phyloP scores from a whole-genome alignment of 805 yeast species.

The Saccharomyces jurei region DNA sequence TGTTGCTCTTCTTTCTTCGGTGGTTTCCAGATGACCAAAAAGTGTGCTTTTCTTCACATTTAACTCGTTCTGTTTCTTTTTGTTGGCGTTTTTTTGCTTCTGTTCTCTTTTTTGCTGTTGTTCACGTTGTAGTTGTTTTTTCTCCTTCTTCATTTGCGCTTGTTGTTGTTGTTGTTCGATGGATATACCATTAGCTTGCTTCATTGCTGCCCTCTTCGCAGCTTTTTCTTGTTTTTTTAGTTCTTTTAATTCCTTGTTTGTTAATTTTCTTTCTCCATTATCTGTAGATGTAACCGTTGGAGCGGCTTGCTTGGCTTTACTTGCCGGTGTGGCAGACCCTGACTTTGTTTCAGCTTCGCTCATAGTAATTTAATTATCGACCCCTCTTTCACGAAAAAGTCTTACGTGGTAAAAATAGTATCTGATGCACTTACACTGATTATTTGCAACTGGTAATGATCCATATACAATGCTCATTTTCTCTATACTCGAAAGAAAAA shows the following conservation, averaged over 20 bases:
- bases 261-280: conserved; percentile 31
- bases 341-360: neutral
- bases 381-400: neutral
- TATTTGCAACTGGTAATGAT: neutral
- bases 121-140: conserved; percentile 34
- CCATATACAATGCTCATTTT: neutral
- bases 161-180: conserved; percentile 32
- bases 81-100: conserved; percentile 35
- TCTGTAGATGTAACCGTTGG: neutral
- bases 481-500: neutral
- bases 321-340: neutral
- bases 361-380: neutral
- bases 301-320: conserved; percentile 1
- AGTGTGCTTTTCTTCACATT: conserved; percentile 49
- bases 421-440: neutral
- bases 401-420: neutral
- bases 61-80: conserved; percentile 25
- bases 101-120: conserved; percentile 45
- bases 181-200: conserved; percentile 55
- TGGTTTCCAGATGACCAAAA: conserved; percentile 72
- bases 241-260: conserved; percentile 81
- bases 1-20: conserved; percentile 56
- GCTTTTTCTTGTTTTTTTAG: conserved; percentile 85
- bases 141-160: conserved; percentile 39
- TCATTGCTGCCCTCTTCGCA: conserved; percentile 84